Evolutionary conservation across 2,329 filamentous ascomycete species (phyloP), one percentile per base, ranked within the genome.

Genomic region (Fusarium xylarioides): DNA sequence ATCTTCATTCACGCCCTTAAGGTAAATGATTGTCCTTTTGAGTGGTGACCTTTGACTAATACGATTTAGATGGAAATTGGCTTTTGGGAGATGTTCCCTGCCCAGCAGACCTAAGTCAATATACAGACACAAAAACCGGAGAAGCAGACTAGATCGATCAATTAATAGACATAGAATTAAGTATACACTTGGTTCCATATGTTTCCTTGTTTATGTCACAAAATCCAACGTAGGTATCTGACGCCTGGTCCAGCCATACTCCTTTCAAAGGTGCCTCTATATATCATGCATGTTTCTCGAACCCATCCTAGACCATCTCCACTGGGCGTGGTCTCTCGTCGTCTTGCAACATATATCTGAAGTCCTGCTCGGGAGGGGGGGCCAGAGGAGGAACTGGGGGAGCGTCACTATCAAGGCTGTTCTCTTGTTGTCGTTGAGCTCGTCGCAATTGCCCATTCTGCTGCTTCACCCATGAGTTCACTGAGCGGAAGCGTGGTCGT

Each of bases 1-100:
- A 94, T 98, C 56, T 98, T 98, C 79, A 90, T 95, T 52, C 92
- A 95, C 75, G 94, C 92, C n/a, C 97, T 94, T 21, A 93, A 91
- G 85, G 93, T 94, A 81, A 87, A 44, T 26, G 4, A 14, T 15
- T 4, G 8, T 15, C 10, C 7, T 16, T 46, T 30, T 11, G 4
- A 4, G 5, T 7, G 23, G 18, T 8, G 9, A 16, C 11, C 14
- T 15, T 35, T 52, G 53, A 30, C 56, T 73, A 37, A 70, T 28
- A 57, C 7, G 19, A 32, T 11, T 7, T 35, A 87, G 86, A 86
- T 88, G 85, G 86, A 88, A 68, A 86, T 87, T 76, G 86, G 85
- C 1, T 87, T 88, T 77, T 88, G 86, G 86, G 85, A 87, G 69
- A 88, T 87, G 86, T 87, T 84, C 68, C 86, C 86, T 21, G 79